A percentile compares a stretch with the other conserved stretches of the same genome.
Evolutionary conservation across 148 eudicot species (phyloP).

Genomic region (Chenopodium formosanum): DNA sequence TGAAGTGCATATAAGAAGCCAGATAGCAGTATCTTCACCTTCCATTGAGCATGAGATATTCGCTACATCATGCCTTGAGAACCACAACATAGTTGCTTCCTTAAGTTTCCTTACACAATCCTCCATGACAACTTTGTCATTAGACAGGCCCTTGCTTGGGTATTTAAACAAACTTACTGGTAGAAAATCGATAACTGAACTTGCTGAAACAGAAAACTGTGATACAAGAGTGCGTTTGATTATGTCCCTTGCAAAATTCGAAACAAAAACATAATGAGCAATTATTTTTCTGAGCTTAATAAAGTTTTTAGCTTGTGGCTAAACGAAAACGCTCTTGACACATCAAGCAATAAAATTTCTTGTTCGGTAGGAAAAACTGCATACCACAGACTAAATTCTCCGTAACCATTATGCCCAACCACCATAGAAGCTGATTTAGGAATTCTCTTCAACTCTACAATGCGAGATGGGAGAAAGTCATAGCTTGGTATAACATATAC

Average conservation of each 20-base stretch:
- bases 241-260: conserved; percentile 61
- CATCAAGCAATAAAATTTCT: background rate
- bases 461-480: conserved; percentile 60
- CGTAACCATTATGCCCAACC: conserved; percentile 87
- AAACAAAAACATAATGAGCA: conserved; percentile 1
- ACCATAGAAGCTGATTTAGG: conserved; percentile 55
- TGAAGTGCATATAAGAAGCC: conserved; percentile 59
- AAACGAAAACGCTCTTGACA: conserved; percentile 1
- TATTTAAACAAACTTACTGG: conserved; percentile 64
- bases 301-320: background rate
- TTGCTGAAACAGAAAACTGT: conserved; percentile 67
- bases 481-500: conserved; percentile 60
- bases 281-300: background rate
- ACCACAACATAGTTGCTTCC: conserved; percentile 48
- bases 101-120: conserved; percentile 41
- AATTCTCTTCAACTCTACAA: conserved; percentile 73
- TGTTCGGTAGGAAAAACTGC: conserved; percentile 19
- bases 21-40: conserved; percentile 56
- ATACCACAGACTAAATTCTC: conserved; percentile 87
- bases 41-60: conserved; percentile 27
- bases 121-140: conserved; percentile 29
- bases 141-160: conserved; percentile 36
- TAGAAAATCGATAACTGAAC: conserved; percentile 50
- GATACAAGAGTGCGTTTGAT: conserved; percentile 53
- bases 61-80: conserved; percentile 28